These are phyloP conservation scores for Phytophthora tubulina DNA, from an alignment of 352 stramenopile species.

Conservation along the genomic window DNA sequence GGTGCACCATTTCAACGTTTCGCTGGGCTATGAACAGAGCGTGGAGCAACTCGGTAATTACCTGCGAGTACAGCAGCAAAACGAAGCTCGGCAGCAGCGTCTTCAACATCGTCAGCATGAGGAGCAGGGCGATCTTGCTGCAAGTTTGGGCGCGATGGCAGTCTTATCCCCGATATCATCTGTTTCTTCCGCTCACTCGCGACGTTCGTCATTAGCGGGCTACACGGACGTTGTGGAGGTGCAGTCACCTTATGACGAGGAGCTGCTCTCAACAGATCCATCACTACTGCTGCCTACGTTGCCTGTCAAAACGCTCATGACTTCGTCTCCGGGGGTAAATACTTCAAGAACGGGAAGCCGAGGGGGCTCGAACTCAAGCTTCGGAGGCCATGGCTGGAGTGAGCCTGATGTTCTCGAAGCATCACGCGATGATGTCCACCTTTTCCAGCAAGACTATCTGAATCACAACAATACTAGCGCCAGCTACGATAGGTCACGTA, in stretches of 20 bases:
- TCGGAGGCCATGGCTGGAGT: conserved; percentile 54
- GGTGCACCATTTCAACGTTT: conserved; percentile 84
- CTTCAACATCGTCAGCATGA: conserved; percentile 30
- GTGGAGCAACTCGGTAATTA: conserved; percentile 63
- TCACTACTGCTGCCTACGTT: conserved; percentile 35
- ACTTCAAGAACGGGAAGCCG: conserved; percentile 30
- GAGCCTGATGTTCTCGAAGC: conserved; percentile 39
- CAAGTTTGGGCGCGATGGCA: conserved; percentile 30
- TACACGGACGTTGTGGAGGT: conserved; percentile 46
- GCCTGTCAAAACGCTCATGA: conserved; percentile 34
- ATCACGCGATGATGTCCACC: conserved; percentile 19
- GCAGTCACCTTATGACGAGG: conserved; percentile 40
- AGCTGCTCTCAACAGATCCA: conserved; percentile 28
- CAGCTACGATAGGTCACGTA: conserved; percentile 29
- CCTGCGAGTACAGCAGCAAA: conserved; percentile 45
- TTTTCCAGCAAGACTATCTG: conserved; percentile 42
- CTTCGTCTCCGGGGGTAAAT: conserved; percentile 25
- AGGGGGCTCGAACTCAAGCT: conserved; percentile 24
- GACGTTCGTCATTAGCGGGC: conserved; percentile 34
- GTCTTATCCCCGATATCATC: conserved; percentile 37
- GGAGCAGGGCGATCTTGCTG: conserved; percentile 22
- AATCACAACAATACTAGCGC: conserved; percentile 18
- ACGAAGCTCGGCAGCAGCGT: conserved; percentile 42
- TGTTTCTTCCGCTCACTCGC: conserved; percentile 24
- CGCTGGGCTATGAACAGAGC: conserved; percentile 81